Evolutionary conservation across 2,329 filamentous ascomycete species (phyloP).

Genomic region (Trichoderma sp.): DNA sequence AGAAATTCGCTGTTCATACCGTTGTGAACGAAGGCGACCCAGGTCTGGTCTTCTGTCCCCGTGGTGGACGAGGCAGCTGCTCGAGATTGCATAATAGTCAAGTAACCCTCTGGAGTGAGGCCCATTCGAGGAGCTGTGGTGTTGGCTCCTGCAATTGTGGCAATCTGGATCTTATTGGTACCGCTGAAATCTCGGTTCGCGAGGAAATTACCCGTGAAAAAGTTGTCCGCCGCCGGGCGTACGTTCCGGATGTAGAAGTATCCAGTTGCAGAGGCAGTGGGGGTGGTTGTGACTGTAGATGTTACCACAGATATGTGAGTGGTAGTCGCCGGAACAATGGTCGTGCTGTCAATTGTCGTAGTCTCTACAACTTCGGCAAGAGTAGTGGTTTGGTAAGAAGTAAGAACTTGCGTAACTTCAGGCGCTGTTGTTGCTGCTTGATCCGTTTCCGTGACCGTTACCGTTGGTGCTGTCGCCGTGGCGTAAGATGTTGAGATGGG

Average conservation of each 20-base stretch:
- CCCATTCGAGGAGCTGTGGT: slow-evolving; percentile 10
- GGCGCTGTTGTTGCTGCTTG: neutral
- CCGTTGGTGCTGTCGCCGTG: neutral
- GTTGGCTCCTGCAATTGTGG: neutral
- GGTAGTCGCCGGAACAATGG: neutral
- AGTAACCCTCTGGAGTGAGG: slow-evolving; percentile 2
- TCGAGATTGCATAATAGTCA: slow-evolving; percentile 5
- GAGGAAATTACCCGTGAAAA: slow-evolving; percentile 6
- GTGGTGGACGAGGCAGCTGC: neutral
- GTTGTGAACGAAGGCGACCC: neutral
- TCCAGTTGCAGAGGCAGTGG: neutral
- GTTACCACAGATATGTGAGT: slow-evolving; percentile 3
- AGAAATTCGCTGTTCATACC: neutral
- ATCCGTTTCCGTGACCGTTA: neutral
- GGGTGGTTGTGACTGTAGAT: neutral
- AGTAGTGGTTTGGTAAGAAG: slow-evolving; percentile 1
- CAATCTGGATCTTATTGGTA: neutral
- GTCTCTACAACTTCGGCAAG: neutral
- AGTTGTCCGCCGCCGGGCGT: neutral
- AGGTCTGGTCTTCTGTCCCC: slow-evolving; percentile 6
- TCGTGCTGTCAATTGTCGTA: slow-evolving; percentile 3
- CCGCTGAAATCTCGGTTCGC: neutral
- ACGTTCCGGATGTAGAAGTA: slow-evolving; percentile 2
- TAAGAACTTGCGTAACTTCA: neutral
- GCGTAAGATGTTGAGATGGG: neutral